These are phyloP conservation scores for Rhynchosporium agropyri DNA, from an alignment of 2,329 filamentous ascomycete species.

Conservation along the genomic window DNA sequence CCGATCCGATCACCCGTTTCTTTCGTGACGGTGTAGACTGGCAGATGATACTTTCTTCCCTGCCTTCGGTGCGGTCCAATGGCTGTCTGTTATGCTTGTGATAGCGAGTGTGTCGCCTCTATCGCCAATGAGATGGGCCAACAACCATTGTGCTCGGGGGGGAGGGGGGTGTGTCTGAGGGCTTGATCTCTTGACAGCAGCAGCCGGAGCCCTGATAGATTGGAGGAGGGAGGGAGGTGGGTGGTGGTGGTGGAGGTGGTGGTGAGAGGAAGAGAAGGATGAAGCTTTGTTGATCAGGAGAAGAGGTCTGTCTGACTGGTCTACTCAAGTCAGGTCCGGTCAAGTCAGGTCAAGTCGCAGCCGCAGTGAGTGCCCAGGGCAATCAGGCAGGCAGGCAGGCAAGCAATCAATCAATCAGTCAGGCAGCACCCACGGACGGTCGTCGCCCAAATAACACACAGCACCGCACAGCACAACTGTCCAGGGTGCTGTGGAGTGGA, in stretches of 20 bases:
- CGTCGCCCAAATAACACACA: too few species aligned
- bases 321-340: too few species aligned
- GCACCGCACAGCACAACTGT: too few species aligned
- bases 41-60: constrained; percentile 23
- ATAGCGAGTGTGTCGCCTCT: constrained; percentile 40
- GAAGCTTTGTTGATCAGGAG: constrained; percentile 8
- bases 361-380: neutral
- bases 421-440: neutral
- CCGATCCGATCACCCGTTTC: constrained; percentile 19
- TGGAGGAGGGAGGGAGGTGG: constrained; percentile 9
- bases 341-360: constrained; percentile 1
- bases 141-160: constrained; percentile 48
- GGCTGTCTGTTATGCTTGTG: constrained; percentile 23
- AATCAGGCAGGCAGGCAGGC: neutral
- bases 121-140: constrained; percentile 46
- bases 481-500: too few species aligned
- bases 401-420: neutral
- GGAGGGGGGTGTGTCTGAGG: constrained; percentile 34
- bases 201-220: constrained; percentile 14
- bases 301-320: too few species aligned
- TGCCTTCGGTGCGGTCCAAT: neutral
- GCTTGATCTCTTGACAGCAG: constrained; percentile 25
- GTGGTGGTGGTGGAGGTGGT: neutral
- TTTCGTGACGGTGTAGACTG: constrained; percentile 19
- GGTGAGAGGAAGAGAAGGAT: neutral